phyloP scores from a whole-genome alignment of 1,139 yeast species.

The Kodamaea arcana region DNA sequence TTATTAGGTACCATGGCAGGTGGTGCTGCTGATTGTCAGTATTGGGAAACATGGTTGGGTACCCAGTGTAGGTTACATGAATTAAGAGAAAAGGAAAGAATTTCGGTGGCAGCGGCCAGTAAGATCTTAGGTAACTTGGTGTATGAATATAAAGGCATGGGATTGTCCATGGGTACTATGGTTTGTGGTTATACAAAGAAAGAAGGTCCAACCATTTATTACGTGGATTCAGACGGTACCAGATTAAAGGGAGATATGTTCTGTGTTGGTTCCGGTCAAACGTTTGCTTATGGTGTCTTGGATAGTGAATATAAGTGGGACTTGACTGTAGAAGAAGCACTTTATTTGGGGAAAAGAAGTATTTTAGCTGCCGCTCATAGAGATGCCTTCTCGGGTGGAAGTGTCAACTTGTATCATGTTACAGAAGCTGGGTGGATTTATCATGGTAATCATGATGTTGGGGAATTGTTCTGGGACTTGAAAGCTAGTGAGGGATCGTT shows the following conservation, averaged over 20 bases:
- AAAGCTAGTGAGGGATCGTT: constrained; percentile 87
- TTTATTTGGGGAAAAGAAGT: constrained; percentile 90
- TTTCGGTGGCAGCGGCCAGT: constrained; percentile 95
- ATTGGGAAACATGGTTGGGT: constrained; percentile 99
- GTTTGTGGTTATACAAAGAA: constrained; percentile 94
- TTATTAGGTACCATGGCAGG: constrained; percentile 98
- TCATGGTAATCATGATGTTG: constrained; percentile 94
- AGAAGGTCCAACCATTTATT: constrained; percentile 93
- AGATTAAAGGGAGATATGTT: constrained; percentile 91
- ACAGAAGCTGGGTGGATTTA: constrained; percentile 92
- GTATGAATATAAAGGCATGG: constrained; percentile 94
- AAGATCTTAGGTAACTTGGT: constrained; percentile 89
- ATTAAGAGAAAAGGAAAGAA: constrained; percentile 88
- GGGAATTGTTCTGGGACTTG: constrained; percentile 86
- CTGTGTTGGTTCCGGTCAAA: constrained; percentile 99
- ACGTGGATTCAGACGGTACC: constrained; percentile 97
- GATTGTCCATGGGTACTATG: constrained; percentile 99
- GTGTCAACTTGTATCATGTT: constrained; percentile 87
- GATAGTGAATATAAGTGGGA: constrained; percentile 93
- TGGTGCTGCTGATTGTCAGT: constrained; percentile 99
- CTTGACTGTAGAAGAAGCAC: constrained; percentile 84
- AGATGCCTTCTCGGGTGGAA: constrained; percentile 98
- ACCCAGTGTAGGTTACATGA: constrained; percentile 95
- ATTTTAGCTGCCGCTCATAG: constrained; percentile 97
- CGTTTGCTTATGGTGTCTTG: constrained; percentile 98